phyloP scores from a whole-genome alignment of 2,329 filamentous ascomycete genomes.

The Teratosphaeria zuluensis region DNA sequence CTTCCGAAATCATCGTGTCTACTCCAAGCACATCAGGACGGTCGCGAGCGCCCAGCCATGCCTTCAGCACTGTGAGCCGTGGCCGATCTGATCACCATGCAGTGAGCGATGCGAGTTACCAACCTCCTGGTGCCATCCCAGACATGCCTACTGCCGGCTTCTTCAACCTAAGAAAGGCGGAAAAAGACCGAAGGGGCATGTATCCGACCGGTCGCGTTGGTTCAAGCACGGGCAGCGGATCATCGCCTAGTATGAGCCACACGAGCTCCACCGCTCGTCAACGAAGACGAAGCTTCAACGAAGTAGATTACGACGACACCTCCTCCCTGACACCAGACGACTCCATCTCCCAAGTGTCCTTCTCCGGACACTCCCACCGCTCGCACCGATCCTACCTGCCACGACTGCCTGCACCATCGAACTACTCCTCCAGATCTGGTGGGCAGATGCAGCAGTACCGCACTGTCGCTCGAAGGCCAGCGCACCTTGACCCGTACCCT shows the following conservation, averaged over 20 bases:
- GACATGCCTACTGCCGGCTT: not conserved
- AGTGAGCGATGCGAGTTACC: not conserved
- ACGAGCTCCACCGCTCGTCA: too few relatives aligned
- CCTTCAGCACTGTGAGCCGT: not conserved
- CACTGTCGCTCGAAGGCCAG: too few relatives aligned
- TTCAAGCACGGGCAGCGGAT: too few relatives aligned
- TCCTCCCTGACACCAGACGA: constrained; percentile 7
- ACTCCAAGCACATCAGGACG: too few relatives aligned
- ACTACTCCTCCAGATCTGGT: too few relatives aligned
- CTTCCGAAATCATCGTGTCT: not conserved
- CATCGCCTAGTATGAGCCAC: too few relatives aligned
- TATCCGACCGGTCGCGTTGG: not conserved
- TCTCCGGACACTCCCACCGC: too few relatives aligned
- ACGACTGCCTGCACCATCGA: too few relatives aligned
- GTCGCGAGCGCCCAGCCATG: too few relatives aligned
- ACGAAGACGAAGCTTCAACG: too few relatives aligned
- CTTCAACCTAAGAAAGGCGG: not conserved
- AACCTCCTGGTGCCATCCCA: not conserved
- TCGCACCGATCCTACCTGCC: too few relatives aligned
- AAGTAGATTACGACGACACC: not conserved
- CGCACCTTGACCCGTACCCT: not conserved
- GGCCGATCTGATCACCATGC: not conserved
- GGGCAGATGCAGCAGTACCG: too few relatives aligned
- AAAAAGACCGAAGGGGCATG: not conserved
- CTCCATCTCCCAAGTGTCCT: constrained; percentile 5